Evolutionary conservation across 768 basidiomycete species (phyloP), one percentile per base, ranked within the genome.

Genomic region (Trametes gibbosa): DNA sequence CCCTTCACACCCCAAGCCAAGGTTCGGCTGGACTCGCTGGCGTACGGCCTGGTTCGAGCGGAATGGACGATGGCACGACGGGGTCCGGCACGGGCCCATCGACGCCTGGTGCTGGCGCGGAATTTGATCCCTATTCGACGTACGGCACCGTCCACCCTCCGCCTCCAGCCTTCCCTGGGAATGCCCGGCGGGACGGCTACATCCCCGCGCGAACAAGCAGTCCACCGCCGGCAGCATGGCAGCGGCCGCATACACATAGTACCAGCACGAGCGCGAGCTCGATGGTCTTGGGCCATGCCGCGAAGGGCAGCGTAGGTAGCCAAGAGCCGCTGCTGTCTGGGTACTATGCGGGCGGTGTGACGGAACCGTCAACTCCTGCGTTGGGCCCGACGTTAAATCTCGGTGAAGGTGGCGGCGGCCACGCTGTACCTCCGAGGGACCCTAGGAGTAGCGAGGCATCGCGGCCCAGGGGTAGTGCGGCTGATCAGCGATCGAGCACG

Each of bases 321-420:
- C 79, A 79, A 55, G 86, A 88, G 62, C 84, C 84, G 25, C 73
- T 88, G 21, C 72, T 88, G 47, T 78, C 80, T 8, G 58, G 56
- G 3, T 61, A 58, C 32, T 51, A 61, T 25, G 43, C 42, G 14
- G 61, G 24, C 72, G 50, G 52, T 4, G 9, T 53, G 34, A 60
- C 63, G n/a, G 57, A 56, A 41, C 65, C 63, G 23, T 27, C 62
- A 32, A 64, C 63, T 13, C 66, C 67, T 40, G 61, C 63, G 3
- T 56, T 61, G 50, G 56, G 55, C 10, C 46, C 64, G 29, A 63
- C 56, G 47, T 39, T 64, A 42, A 62, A 53, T 16, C 19, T 58
- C 41, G 52, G 37, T 16, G 53, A 40, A 32, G 35, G 17, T 27
- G 54, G 35, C 7, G 64, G 53, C 1, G 45, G 49, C 32, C 54